These are phyloP conservation scores for Lactarius sp. DNA, from an alignment of 768 basidiomycete genomes.

Conservation along the genomic window DNA sequence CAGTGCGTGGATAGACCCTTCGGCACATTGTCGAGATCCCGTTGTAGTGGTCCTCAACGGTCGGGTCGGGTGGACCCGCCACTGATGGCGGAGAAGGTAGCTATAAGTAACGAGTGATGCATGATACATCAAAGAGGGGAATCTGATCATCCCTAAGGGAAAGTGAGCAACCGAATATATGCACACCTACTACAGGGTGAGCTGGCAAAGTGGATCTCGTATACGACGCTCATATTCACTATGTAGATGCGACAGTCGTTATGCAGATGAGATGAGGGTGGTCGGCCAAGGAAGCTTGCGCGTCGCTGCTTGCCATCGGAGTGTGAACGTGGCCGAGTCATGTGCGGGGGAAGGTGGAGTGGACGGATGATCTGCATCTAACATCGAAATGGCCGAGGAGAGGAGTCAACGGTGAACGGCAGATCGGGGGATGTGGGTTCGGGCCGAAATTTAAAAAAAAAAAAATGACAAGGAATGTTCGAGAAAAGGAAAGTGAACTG, in stretches of 20 bases:
- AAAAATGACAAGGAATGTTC: background rate
- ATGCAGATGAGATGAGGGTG: background rate
- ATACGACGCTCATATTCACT: no score
- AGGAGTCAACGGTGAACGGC: no score
- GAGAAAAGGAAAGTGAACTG: background rate
- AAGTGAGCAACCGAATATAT: no score
- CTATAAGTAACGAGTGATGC: no score
- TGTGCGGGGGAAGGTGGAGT: background rate
- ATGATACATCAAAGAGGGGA: no score
- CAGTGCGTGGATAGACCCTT: background rate
- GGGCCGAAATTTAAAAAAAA: background rate
- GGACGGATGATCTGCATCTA: background rate
- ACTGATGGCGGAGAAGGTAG: no score
- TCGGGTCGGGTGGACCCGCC: no score
- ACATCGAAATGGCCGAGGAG: background rate
- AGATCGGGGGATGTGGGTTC: background rate
- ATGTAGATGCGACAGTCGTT: background rate
- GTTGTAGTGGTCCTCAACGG: background rate
- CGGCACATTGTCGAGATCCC: background rate
- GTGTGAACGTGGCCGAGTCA: background rate
- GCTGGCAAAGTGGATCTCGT: no score
- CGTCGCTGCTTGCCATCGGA: constrained; percentile 1
- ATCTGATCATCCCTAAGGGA: no score
- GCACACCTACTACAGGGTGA: no score
- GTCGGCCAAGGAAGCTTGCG: background rate